These are phyloP conservation scores for Vanrija humicola DNA, from an alignment of 1,284 basidiomycete species.

Conservation along the genomic window DNA sequence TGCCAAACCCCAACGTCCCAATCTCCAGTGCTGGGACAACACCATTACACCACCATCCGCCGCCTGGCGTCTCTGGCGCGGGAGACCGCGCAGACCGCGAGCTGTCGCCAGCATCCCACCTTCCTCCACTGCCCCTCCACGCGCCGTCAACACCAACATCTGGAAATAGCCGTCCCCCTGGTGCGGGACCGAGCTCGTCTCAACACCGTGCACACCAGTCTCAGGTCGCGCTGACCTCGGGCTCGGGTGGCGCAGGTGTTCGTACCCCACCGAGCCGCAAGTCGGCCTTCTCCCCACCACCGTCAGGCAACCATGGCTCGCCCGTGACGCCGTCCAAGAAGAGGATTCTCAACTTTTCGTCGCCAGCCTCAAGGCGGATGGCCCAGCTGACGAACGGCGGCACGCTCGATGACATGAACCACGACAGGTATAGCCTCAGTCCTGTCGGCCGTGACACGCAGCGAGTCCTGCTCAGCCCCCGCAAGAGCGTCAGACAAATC, in stretches of 20 bases:
- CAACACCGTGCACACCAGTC: conserved; percentile 43
- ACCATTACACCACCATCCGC: conserved; percentile 43
- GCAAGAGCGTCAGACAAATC: conserved; percentile 73
- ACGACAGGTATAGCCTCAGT: conserved; percentile 83
- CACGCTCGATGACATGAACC: conserved; percentile 57
- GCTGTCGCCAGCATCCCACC: conserved; percentile 37
- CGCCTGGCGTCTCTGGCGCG: conserved; percentile 27
- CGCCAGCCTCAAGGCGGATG: conserved; percentile 41
- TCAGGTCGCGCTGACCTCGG: conserved; percentile 39
- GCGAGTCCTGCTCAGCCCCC: conserved; percentile 76
- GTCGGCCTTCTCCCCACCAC: conserved; percentile 37
- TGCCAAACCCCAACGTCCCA: conserved; percentile 21
- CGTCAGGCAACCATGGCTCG: conserved; percentile 28
- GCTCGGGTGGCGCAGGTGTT: conserved; percentile 5
- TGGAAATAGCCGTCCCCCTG: conserved; percentile 38
- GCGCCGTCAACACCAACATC: conserved; percentile 44
- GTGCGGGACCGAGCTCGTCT: conserved; percentile 37
- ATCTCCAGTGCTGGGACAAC: conserved; percentile 41
- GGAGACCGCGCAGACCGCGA: conserved; percentile 33
- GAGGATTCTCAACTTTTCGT: conserved; percentile 53
- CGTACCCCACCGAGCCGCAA: conserved; percentile 30
- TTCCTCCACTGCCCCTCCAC: conserved; percentile 44
- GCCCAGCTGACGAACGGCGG: conserved; percentile 27
- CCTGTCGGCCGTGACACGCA: conserved; percentile 83
- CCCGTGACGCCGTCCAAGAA: conserved; percentile 50